A percentile compares a stretch with the other conserved stretches of the same genome.
Conservation (phyloP, 2,329 filamentous ascomycete species). For the Cladosporium sphaerospermum region DNA sequence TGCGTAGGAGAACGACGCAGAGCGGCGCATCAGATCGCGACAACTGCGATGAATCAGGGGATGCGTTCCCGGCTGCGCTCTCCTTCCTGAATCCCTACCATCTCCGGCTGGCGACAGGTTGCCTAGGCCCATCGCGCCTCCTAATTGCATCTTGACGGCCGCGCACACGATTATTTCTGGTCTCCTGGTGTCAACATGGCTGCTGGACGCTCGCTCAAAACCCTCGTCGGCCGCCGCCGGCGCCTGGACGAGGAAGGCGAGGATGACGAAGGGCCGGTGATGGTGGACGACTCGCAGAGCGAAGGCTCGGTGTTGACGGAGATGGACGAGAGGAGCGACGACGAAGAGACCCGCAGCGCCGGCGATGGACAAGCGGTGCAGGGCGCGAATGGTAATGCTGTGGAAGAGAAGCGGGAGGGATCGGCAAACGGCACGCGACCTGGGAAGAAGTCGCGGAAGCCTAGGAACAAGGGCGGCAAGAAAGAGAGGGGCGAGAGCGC, state of each 20-base stretch:
- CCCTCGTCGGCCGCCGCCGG: slow-evolving; percentile 60
- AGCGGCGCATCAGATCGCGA: slow-evolving; percentile 4
- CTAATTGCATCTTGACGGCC: not conserved
- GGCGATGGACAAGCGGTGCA: slow-evolving; percentile 16
- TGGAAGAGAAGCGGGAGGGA: slow-evolving; percentile 23
- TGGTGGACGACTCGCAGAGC: slow-evolving; percentile 58
- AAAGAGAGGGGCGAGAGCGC: slow-evolving; percentile 49
- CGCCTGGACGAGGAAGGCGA: slow-evolving; percentile 66
- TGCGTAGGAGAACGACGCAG: not conserved
- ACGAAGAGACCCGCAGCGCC: slow-evolving; percentile 41
- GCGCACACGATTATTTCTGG: no score
- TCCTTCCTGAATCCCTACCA: slow-evolving; percentile 5
- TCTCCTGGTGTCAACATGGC: slow-evolving; percentile 35
- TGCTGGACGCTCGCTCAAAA: slow-evolving; percentile 52
- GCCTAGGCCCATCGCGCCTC: slow-evolving; percentile 1
- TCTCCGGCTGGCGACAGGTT: slow-evolving; percentile 2
- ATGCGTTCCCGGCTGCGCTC: slow-evolving; percentile 9
- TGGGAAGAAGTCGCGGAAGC: slow-evolving; percentile 31
- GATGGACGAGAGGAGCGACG: slow-evolving; percentile 35
- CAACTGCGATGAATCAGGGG: slow-evolving; percentile 11
- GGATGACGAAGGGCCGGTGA: slow-evolving; percentile 51
- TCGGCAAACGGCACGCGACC: slow-evolving; percentile 17
- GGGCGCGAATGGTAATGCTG: slow-evolving; percentile 16
- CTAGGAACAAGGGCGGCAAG: slow-evolving; percentile 18
- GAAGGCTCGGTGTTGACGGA: slow-evolving; percentile 54